Evolutionary conservation across 192 early-diverging fungal species (phyloP), one percentile per base, ranked within the genome.

Genomic region (Mortierella alpina): DNA sequence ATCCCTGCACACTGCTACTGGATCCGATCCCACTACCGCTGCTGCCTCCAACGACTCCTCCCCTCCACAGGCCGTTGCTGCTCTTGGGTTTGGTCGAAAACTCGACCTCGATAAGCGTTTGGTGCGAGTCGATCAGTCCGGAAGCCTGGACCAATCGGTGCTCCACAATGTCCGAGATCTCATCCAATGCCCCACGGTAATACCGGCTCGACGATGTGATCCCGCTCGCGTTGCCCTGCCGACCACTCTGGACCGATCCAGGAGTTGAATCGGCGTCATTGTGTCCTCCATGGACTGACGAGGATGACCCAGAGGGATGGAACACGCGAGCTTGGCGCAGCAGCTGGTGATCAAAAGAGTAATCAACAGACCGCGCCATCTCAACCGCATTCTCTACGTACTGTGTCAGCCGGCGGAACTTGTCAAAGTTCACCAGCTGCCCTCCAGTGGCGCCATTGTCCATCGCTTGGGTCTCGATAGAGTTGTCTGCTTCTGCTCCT

Each of bases 381-480:
- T 86, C 62, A 7, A 86, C 81, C 0, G 66, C 55, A 15, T 84
- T 76, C 49, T 73, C 70, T 14, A 84, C 73, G 54, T 84, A 84
- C 23, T 81, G 77, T 7, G 77, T 63, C 31, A 87, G 51, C 4
- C 64, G 70, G 7, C 82, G 62, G 66, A 88, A 88, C 59, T 87
- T 89, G 47, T 84, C 82, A 70, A 89, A 86, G 41, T 88, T 87
- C 44, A 88, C 69, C 11, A 86, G 17, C 40, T 55, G 63, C 9
- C 42, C 13, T 45, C 31, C 51, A 10, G 58, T 53, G 6, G 13
- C 15, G 31, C 31, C 31, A 31, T 31, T 31, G 31, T 31, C 31
- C n/a, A 22, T 45, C 7, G 14, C 13, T 55, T 58, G 11, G 59
- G 4, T 53, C 8, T 41, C 18, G 68, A 20, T 39, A 23, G 44